Base-by-base conservation (phyloP, 768 basidiomycete genomes). In the Lentinula aciculospora region DNA sequence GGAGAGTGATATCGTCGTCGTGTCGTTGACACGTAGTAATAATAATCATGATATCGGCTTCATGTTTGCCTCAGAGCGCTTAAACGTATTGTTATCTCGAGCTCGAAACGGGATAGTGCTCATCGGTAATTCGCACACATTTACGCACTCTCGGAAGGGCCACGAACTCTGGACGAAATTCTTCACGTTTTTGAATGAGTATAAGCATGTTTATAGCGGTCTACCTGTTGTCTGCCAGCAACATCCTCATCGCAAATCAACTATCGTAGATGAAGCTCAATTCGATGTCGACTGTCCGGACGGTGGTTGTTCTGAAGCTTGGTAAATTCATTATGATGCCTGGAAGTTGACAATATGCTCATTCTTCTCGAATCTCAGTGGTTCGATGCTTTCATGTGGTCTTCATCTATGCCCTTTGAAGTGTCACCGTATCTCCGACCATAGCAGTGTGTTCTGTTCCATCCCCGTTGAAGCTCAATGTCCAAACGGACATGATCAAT, bases 1-100 rank as follows among this genome's bases (percentile, higher is more conserved):
- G 65, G 86, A 89, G 66, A 82, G 83, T 32, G 80, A 88, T 49
- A 83, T 89, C 48, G 83, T 89, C 25, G 70, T 89, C 32, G 74
- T 76, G 4, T 82, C 79, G 10, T 67, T 89, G 31, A 85, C 83
- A 0, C 69, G 87, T 48, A 86, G 85, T 60, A 88, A 89, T 58
- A 4, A 70, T 0, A 57, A 68, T 0, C 64, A 76, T 49, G 79
- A 83, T 57, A 88, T 89, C 23, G 86, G 88, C 0, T 89, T 89
- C 70, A 87, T 89, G 86, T 79, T 69, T 32, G 76, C 86, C 2
- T 80, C 84, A 0, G 85, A 89, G 67, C 81, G 87, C 21, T 71
- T 89, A 23, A 89, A 87, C 54, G 87, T 89, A 6, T 72, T 89
- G 0, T 71, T 89, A 15, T 89, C 87, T 3, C 81, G 88, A 13